These are phyloP conservation scores for Durotheca rogersii DNA, from an alignment of 495 filamentous ascomycete genomes.

Conservation along the genomic window DNA sequence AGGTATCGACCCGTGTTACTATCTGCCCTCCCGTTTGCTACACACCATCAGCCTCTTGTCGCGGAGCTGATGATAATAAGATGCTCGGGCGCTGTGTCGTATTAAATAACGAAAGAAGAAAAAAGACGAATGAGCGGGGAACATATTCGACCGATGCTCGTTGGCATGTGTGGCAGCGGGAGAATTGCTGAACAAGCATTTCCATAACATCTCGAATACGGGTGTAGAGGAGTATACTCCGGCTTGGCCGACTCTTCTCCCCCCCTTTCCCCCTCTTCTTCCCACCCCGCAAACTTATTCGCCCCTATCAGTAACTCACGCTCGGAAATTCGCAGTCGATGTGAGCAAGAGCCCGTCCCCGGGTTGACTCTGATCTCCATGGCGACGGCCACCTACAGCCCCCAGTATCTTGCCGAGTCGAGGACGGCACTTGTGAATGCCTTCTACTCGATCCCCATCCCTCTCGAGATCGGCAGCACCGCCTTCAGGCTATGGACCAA, in stretches of 20 bases:
- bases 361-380: constrained; percentile 9
- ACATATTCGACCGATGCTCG: not conserved
- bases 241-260: not conserved
- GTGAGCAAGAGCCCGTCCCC: not conserved
- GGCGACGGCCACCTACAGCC: constrained; percentile 20
- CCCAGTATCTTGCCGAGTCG: constrained; percentile 29
- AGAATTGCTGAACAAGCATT: not conserved
- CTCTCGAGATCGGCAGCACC: constrained; percentile 31
- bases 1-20: no score
- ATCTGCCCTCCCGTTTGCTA: no score
- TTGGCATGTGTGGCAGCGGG: constrained; percentile 1
- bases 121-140: not conserved
- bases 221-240: no score
- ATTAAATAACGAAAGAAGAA: constrained; percentile 1
- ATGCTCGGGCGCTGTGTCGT: no score
- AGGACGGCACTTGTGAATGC: constrained; percentile 21
- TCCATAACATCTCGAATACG: constrained; percentile 3
- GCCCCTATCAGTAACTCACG: no score
- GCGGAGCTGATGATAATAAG: no score
- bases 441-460: constrained; percentile 30
- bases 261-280: not conserved
- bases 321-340: no score
- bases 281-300: no score
- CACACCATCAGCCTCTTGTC: no score
- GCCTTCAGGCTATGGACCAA: constrained; percentile 26